Evolutionary conservation across 495 filamentous ascomycete species (phyloP).

Genomic region (Aspergillus steynii): DNA sequence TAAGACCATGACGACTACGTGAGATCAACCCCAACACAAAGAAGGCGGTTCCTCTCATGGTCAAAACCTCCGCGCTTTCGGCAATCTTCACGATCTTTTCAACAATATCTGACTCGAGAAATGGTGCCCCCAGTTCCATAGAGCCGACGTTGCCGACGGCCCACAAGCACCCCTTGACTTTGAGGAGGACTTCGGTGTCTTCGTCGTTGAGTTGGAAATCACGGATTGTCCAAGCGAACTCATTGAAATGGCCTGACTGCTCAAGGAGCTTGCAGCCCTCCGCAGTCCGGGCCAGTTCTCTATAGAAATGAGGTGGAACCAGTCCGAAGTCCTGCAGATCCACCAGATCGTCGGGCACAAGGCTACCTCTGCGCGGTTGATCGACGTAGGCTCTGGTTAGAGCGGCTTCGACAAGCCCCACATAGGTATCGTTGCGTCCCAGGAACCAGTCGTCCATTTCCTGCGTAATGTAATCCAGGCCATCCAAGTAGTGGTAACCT

Average conservation of each 20-base stretch:
- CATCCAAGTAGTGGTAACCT: slow-evolving; percentile 96
- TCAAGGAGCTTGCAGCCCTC: slow-evolving; percentile 89
- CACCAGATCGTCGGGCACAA: slow-evolving; percentile 54
- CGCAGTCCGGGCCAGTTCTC: slow-evolving; percentile 86
- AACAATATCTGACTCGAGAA: slow-evolving; percentile 84
- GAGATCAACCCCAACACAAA: slow-evolving; percentile 94
- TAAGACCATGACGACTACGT: slow-evolving; percentile 85
- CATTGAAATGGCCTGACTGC: slow-evolving; percentile 93
- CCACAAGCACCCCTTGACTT: slow-evolving; percentile 97
- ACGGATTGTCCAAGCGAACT: slow-evolving; percentile 84
- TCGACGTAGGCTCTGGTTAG: slow-evolving; percentile 85
- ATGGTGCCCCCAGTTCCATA: slow-evolving; percentile 95
- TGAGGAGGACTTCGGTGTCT: slow-evolving; percentile 83
- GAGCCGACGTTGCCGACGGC: slow-evolving; percentile 97
- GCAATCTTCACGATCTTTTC: slow-evolving; percentile 83
- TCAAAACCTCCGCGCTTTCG: slow-evolving; percentile 81
- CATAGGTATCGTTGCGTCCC: slow-evolving; percentile 92
- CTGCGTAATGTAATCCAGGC: slow-evolving; percentile 94
- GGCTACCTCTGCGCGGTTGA: slow-evolving; percentile 42
- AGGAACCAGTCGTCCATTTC: slow-evolving; percentile 99
- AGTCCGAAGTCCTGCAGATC: slow-evolving; percentile 61
- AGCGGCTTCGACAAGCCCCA: slow-evolving; percentile 90
- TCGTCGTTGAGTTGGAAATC: slow-evolving; percentile 80
- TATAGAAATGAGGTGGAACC: slow-evolving; percentile 95
- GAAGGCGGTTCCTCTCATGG: slow-evolving; percentile 90